Conservation (phyloP, 2,329 filamentous ascomycete species). For the Penicillium sp. region DNA sequence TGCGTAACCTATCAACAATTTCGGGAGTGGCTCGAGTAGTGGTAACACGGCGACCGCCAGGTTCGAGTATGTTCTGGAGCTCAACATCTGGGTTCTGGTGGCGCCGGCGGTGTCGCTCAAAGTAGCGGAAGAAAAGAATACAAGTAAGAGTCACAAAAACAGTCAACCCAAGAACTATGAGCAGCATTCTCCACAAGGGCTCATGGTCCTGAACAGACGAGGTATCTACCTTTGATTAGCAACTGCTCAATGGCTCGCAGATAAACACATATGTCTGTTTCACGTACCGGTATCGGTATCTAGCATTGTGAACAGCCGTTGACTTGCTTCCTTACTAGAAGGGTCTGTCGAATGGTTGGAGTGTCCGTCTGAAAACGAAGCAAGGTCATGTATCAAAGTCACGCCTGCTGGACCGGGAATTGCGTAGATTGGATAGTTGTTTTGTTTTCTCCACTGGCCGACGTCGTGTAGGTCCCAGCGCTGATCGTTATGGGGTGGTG, state of each 20-base stretch:
- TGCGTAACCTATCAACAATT: constrained; percentile 67
- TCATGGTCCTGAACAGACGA: constrained; percentile 48
- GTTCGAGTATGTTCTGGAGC: constrained; percentile 67
- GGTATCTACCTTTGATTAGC: constrained; percentile 38
- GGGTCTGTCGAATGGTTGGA: constrained; percentile 36
- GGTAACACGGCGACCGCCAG: too few relatives aligned
- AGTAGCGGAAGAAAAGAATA: constrained; percentile 67
- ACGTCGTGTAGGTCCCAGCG: constrained; percentile 67
- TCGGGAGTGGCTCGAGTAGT: constrained; percentile 64
- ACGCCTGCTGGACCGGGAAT: constrained; percentile 63
- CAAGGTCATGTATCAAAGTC: constrained; percentile 65
- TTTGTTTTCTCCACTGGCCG: constrained; percentile 64
- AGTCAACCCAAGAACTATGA: constrained; percentile 76
- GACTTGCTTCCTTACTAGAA: constrained; percentile 4
- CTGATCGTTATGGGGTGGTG: constrained; percentile 60
- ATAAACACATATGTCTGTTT: neutral
- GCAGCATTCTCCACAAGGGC: constrained; percentile 69
- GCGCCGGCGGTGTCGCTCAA: constrained; percentile 69
- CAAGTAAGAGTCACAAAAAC: constrained; percentile 59
- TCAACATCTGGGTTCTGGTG: constrained; percentile 77
- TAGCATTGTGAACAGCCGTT: constrained; percentile 49
- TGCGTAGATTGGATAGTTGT: constrained; percentile 76
- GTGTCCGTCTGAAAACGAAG: constrained; percentile 71
- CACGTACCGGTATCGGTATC: constrained; percentile 42
- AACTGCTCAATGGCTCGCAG: constrained; percentile 35